Evolutionary conservation across 164 flowering plant genomes (phyloP).

Genomic region (Litsea cubeba): DNA sequence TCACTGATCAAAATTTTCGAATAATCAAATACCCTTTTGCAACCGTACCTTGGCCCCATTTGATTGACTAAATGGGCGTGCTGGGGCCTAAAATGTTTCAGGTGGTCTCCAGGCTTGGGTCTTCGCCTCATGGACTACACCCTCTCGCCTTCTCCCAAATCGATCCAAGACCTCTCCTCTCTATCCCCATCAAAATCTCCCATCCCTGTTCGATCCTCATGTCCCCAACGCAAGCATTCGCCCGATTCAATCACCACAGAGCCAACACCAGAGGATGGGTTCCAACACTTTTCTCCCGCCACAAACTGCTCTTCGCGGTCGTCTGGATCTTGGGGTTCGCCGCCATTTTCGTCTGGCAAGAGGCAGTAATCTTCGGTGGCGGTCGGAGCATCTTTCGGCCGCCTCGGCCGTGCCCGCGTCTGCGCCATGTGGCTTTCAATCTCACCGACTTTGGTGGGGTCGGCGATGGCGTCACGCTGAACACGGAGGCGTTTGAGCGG

Average conservation of each 20-base stretch:
- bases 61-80: no score
- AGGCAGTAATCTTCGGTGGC: conserved; percentile 31
- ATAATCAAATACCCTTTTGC: no score
- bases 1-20: no score
- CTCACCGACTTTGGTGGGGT: conserved; percentile 86
- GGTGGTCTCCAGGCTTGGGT: no score
- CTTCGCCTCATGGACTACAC: no score
- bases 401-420: conserved; percentile 33
- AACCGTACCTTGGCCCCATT: no score
- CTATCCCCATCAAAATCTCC: background rate
- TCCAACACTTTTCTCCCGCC: conserved; percentile 44
- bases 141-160: no score
- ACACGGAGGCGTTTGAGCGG: conserved; percentile 80
- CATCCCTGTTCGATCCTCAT: background rate
- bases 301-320: conserved; percentile 49
- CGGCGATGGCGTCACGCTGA: conserved; percentile 82
- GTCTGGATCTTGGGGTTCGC: conserved; percentile 61
- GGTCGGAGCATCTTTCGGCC: conserved; percentile 35
- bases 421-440: conserved; percentile 61
- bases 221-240: background rate
- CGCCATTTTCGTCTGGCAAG: conserved; percentile 69
- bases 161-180: no score
- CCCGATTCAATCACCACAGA: conserved; percentile 30
- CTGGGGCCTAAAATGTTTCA: no score
- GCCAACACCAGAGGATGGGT: conserved; percentile 38